phyloP scores from a whole-genome alignment of 1,139 yeast species.

The Taiozyma onychis region DNA sequence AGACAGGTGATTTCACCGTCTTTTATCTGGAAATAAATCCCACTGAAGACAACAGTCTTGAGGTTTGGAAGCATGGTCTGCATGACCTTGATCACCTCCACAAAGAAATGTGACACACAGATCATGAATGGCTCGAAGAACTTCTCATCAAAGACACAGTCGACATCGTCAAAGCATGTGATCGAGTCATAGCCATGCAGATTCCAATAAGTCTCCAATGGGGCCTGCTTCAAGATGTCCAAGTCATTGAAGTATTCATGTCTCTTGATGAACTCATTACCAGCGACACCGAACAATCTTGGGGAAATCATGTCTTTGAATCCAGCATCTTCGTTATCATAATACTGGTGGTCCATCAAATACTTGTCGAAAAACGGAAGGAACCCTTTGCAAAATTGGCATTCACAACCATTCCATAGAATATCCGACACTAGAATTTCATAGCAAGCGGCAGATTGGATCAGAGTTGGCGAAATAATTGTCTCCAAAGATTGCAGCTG shows the following conservation, averaged over 20 bases:
- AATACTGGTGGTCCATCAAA: conserved; percentile 58
- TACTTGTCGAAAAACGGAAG: conserved; percentile 50
- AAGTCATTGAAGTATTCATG: conserved; percentile 21
- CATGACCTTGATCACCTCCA: neutral
- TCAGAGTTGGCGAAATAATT: conserved; percentile 50
- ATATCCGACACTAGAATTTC: conserved; percentile 65
- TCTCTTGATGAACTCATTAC: conserved; percentile 34
- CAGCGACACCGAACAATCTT: conserved; percentile 47
- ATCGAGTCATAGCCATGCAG: conserved; percentile 36
- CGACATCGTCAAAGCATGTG: conserved; percentile 28
- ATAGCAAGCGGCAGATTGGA: conserved; percentile 57
- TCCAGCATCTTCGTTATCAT: conserved; percentile 35
- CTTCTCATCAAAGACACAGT: conserved; percentile 31
- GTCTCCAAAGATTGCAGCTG: conserved; percentile 35
- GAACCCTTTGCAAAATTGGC: conserved; percentile 45
- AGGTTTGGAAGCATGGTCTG: conserved; percentile 3
- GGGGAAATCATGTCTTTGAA: conserved; percentile 59
- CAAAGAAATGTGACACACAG: conserved; percentile 35
- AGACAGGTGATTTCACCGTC: neutral
- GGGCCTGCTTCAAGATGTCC: conserved; percentile 26
- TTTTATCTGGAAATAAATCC: conserved; percentile 1
- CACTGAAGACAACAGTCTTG: conserved; percentile 3
- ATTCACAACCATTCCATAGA: conserved; percentile 73
- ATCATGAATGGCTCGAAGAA: conserved; percentile 24
- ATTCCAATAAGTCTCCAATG: conserved; percentile 33